Conservation (phyloP, 2,329 filamentous ascomycete genomes). For the Colletotrichum gigasporum region DNA sequence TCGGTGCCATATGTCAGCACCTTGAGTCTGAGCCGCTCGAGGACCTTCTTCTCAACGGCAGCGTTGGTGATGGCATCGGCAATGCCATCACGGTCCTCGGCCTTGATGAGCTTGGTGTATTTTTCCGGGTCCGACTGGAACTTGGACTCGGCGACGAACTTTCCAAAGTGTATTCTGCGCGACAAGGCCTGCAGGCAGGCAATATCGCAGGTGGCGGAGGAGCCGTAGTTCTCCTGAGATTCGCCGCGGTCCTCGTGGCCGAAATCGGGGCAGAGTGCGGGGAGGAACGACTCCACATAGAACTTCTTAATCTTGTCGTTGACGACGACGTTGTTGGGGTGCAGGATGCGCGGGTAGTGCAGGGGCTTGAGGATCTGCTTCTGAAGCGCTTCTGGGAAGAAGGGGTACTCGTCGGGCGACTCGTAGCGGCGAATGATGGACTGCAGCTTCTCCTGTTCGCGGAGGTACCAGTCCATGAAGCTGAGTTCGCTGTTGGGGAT, state of each 20-base stretch:
- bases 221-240: constrained; percentile 93
- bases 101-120: constrained; percentile 85
- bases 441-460: constrained; percentile 89
- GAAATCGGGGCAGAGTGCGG: constrained; percentile 81
- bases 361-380: constrained; percentile 87
- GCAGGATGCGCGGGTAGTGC: constrained; percentile 86
- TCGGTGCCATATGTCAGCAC: constrained; percentile 94
- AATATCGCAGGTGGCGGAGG: constrained; percentile 90
- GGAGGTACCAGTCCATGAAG: constrained; percentile 94
- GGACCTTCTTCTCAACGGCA: constrained; percentile 87
- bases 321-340: constrained; percentile 89
- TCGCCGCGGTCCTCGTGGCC: constrained; percentile 84
- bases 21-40: constrained; percentile 88
- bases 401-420: constrained; percentile 95
- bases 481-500: constrained; percentile 79
- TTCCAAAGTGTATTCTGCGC: constrained; percentile 94
- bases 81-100: constrained; percentile 81
- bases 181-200: constrained; percentile 89
- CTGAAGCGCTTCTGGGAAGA: constrained; percentile 86
- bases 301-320: constrained; percentile 87
- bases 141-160: constrained; percentile 97
- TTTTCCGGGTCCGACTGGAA: constrained; percentile 83
- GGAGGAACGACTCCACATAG: constrained; percentile 86
- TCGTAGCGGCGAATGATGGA: constrained; percentile 95
- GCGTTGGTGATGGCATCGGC: constrained; percentile 90